Evolutionary conservation across 2,329 filamentous ascomycete species (phyloP).

Genomic region (Pseudocercospora vitis): DNA sequence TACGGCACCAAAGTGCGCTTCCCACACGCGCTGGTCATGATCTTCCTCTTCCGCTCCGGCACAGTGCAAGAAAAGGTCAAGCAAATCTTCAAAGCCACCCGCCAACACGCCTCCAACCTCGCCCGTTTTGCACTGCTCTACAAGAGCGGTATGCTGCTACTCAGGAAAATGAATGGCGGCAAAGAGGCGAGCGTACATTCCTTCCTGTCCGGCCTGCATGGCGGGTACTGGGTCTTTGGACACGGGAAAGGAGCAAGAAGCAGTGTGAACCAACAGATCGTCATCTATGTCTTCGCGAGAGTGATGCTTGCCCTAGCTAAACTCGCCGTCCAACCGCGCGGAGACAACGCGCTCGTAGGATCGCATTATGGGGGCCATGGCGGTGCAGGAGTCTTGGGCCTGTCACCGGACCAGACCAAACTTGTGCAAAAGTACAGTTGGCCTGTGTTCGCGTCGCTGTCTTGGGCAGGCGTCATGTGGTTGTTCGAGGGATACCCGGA

Average conservation of each 20-base stretch:
- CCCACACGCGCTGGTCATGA: slow-evolving; percentile 97
- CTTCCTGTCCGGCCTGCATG: slow-evolving; percentile 81
- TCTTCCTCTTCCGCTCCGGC: slow-evolving; percentile 91
- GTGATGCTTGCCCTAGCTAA: slow-evolving; percentile 83
- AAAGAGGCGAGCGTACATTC: slow-evolving; percentile 74
- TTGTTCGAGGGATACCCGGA: slow-evolving; percentile 90
- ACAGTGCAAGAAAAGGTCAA: slow-evolving; percentile 72
- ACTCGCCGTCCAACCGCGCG: slow-evolving; percentile 67
- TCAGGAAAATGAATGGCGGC: slow-evolving; percentile 57
- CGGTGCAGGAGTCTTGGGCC: slow-evolving; percentile 44
- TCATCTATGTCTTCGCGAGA: slow-evolving; percentile 94
- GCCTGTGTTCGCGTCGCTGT: slow-evolving; percentile 87
- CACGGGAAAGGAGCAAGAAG: slow-evolving; percentile 64
- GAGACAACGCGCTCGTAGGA: slow-evolving; percentile 40
- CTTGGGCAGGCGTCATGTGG: slow-evolving; percentile 95
- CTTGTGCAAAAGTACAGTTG: slow-evolving; percentile 66
- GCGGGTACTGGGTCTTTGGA: slow-evolving; percentile 92
- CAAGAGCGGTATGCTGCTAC: slow-evolving; percentile 74
- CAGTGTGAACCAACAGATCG: slow-evolving; percentile 91
- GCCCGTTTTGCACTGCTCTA: slow-evolving; percentile 89
- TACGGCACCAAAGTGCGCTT: slow-evolving; percentile 98
- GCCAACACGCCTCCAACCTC: slow-evolving; percentile 86
- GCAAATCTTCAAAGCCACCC: slow-evolving; percentile 81
- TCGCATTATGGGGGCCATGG: slow-evolving; percentile 42
- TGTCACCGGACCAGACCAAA: slow-evolving; percentile 43